These are phyloP conservation scores for Solanum medicagineum DNA, from an alignment of 257 asterid species.

Conservation along the genomic window DNA sequence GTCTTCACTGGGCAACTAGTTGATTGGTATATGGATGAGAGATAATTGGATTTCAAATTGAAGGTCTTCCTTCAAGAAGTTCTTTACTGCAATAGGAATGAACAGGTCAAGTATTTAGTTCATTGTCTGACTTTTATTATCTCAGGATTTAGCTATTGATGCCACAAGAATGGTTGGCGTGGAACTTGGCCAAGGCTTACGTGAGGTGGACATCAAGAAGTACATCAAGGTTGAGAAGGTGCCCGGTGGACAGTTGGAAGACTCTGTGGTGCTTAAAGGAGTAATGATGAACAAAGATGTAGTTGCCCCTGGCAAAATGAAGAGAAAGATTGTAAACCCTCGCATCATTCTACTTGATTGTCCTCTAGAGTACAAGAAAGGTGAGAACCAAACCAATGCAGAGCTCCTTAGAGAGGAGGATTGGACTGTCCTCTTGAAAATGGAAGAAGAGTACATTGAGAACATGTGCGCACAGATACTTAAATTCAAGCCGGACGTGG, in stretches of 20 bases:
- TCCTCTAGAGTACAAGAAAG: constrained; percentile 96
- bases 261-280: constrained; percentile 80
- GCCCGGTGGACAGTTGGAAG: constrained; percentile 96
- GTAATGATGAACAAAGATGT: constrained; percentile 94
- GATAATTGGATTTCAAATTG: background rate
- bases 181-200: constrained; percentile 80
- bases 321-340: constrained; percentile 70
- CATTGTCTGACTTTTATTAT: background rate
- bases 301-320: constrained; percentile 98
- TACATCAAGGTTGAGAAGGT: constrained; percentile 92
- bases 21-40: background rate
- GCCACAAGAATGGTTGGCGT: constrained; percentile 87
- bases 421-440: constrained; percentile 77
- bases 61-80: background rate
- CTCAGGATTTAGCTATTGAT: constrained; percentile 81
- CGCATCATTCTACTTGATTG: constrained; percentile 89
- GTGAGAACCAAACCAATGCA: constrained; percentile 95
- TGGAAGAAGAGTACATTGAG: constrained; percentile 95
- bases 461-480: constrained; percentile 60
- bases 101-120: background rate
- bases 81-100: background rate
- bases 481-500: constrained; percentile 82
- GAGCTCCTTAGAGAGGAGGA: constrained; percentile 90
- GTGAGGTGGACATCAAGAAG: constrained; percentile 91
- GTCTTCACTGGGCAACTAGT: background rate